Percentiles rank a stretch among this genome's conserved stretches.
Evolutionary conservation across 192 early-diverging fungal genomes (phyloP).

Genomic region (Coemansia sp.): DNA sequence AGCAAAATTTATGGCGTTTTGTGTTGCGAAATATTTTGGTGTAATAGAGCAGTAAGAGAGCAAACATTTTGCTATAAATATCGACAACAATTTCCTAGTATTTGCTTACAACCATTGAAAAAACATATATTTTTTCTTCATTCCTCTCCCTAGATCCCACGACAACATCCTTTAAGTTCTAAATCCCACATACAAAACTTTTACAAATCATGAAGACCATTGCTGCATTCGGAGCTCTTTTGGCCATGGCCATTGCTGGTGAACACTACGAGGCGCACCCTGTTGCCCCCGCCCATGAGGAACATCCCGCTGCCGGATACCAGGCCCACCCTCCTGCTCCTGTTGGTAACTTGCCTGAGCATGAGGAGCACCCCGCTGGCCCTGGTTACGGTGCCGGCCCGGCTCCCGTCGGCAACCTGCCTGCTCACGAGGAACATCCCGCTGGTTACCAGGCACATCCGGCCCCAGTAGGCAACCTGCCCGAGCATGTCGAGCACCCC

Average conservation of each 20-base stretch:
- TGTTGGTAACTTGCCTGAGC: conserved; percentile 9
- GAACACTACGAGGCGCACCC: conserved; percentile 34
- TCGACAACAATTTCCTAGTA: too few relatives aligned
- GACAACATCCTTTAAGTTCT: too few relatives aligned
- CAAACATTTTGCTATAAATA: too few relatives aligned
- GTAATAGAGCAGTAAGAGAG: too few relatives aligned
- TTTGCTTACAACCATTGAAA: too few relatives aligned
- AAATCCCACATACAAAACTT: too few relatives aligned
- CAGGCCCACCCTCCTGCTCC: background rate
- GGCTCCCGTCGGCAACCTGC: background rate
- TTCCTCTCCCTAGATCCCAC: too few relatives aligned
- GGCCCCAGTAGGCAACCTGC: background rate
- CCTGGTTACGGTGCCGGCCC: conserved; percentile 7
- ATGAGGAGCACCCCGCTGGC: background rate
- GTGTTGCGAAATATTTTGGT: too few relatives aligned
- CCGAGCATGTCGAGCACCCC: conserved; percentile 17
- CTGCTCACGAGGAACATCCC: conserved; percentile 6
- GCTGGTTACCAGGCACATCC: background rate
- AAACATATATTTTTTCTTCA: too few relatives aligned
- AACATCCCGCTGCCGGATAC: conserved; percentile 11
- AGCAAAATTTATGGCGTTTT: too few relatives aligned
- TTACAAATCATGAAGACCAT: conserved; percentile 32
- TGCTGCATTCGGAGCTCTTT: conserved; percentile 36
- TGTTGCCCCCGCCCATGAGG: conserved; percentile 16
- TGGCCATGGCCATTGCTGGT: conserved; percentile 38